Percentiles rank a stretch among this genome's conserved stretches.
Conservation (phyloP, 1,284 basidiomycete genomes). For the Vanrija sp. region DNA sequence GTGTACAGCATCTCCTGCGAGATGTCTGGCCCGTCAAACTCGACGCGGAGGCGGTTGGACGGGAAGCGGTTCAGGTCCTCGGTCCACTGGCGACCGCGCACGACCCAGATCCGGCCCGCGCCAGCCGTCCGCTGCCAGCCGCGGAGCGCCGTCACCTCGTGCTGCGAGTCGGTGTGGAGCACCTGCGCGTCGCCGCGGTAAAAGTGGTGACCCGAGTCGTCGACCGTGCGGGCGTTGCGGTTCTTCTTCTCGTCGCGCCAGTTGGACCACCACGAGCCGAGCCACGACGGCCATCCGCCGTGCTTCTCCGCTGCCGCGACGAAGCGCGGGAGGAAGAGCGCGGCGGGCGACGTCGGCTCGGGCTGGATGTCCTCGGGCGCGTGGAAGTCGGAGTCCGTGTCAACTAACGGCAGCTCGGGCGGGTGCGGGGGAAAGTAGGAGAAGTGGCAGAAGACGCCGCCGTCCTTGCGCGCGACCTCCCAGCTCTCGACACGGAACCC, state of each 20-base stretch:
- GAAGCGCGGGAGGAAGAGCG: conserved; percentile 40
- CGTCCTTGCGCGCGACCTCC: conserved; percentile 44
- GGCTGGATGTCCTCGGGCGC: conserved; percentile 23
- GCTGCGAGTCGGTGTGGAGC: conserved; percentile 1
- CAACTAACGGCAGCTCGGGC: conserved; percentile 18
- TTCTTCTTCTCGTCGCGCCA: not conserved
- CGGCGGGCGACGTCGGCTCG: conserved; percentile 26
- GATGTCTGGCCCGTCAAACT: conserved; percentile 81
- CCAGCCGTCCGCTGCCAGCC: conserved; percentile 41
- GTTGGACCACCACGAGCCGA: conserved; percentile 41
- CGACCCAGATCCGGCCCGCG: conserved; percentile 66
- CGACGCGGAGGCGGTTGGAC: conserved; percentile 65
- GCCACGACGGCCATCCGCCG: conserved; percentile 46
- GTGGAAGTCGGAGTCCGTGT: conserved; percentile 16
- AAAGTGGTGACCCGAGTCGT: conserved; percentile 12
- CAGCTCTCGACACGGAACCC: conserved; percentile 44
- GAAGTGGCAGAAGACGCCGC: conserved; percentile 78
- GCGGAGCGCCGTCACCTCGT: conserved; percentile 1
- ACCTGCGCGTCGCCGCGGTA: conserved; percentile 8
- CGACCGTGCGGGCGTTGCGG: not conserved
- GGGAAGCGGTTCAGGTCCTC: conserved; percentile 86
- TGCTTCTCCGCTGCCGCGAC: conserved; percentile 34
- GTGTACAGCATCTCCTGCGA: conserved; percentile 60
- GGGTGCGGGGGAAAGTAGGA: conserved; percentile 54
- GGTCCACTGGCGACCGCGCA: conserved; percentile 75